Evolutionary conservation across 2,329 filamentous ascomycete genomes (phyloP), one percentile per base, ranked within the genome.

Genomic region (Cladosporium cucumerinum): DNA sequence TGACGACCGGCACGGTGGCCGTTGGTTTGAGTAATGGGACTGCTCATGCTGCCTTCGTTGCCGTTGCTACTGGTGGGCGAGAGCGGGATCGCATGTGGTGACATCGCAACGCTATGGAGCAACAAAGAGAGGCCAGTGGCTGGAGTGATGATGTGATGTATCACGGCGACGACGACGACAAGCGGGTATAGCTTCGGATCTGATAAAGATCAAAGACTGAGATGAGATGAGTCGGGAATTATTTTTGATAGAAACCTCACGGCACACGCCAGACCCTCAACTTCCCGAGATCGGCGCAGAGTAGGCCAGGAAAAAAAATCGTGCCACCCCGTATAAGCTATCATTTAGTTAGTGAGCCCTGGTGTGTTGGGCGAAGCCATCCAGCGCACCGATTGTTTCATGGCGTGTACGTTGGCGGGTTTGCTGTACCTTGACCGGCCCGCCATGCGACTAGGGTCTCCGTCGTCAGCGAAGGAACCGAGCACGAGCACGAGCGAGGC

Each of bases 31-130:
- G 26, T 28, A 23, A 55, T 55, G 60, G 43, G 30, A 30, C 26
- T 52, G 49, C 46, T 64, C 62, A 64, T 64, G 30, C 32, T 64
- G 62, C 46, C 18, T 26, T 61, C 36, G 34, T 57, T 65, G 58
- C 16, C 39, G 36, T 52, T 63, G 43, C 48, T 63, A 58, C 43
- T 48, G 54, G 46, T 43, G 25, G 62, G 62, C 18, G 58, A 55
- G 5, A 51, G 57, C 26, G 57, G 61, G 46, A 67, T 30, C 12
- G 66, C 66, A 60, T 68, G 66, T 54, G 66, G 66, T 43, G 66
- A 68, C 66, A 68, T 67, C 52, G 54, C 48, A 58, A 49, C 61
- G 61, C 60, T 62, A 28, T n/a, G 23, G 30, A 49, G 21, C 25
- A 28, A 58, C n/a, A 23, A 18, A 46, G 32, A 52, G 52, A 43